Evolutionary conservation across 495 filamentous ascomycete genomes (phyloP), one percentile per base, ranked within the genome.

Genomic region (Evansstolkia leycettana): DNA sequence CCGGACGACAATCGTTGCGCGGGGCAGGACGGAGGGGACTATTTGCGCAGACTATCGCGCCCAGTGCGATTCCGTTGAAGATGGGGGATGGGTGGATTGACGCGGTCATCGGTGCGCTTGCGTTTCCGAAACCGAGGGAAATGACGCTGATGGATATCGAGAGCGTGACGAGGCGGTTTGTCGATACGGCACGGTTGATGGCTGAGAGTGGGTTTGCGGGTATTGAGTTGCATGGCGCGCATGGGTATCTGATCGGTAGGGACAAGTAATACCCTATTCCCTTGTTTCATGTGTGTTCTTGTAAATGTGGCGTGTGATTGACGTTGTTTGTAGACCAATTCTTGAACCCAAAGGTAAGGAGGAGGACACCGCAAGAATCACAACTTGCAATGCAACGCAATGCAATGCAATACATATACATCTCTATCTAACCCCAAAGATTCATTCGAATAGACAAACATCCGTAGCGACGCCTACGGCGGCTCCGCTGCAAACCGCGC

Each of bases 221-320:
- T 0, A 40, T 77, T 11, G 64, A 77, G 52, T 48, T 77, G 20
- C 73, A 77, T 54, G 67, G 49, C 17, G 72, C 73, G 13, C 73
- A 79, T 54, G 73, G 75, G 17, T 78, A 75, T 52, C 51, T 78
- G 28, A 51, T 76, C 14, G 62, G 62, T 58, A 55, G 46, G 48
- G n/a, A n/a, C n/a, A n/a, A n/a, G 57, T 58, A 5, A 31, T 11
- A 11, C 30, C 17, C 28, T 31, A 11, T 37, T 19, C 7, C 7
- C 6, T 2, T 14, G 7, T n/a, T 8, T 4, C 16, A 1, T 1
- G 16, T 29, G 26, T 7, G 26, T 29, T 31, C n/a, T n/a, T n/a
- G n/a, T n/a, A n/a, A n/a, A n/a, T n/a, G n/a, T n/a, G n/a, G n/a
- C n/a, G n/a, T n/a, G n/a, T n/a, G n/a, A 7, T 23, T 17, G 25